phyloP scores from a whole-genome alignment of 2,329 filamentous ascomycete species.

The Sphaerulina populicola region DNA sequence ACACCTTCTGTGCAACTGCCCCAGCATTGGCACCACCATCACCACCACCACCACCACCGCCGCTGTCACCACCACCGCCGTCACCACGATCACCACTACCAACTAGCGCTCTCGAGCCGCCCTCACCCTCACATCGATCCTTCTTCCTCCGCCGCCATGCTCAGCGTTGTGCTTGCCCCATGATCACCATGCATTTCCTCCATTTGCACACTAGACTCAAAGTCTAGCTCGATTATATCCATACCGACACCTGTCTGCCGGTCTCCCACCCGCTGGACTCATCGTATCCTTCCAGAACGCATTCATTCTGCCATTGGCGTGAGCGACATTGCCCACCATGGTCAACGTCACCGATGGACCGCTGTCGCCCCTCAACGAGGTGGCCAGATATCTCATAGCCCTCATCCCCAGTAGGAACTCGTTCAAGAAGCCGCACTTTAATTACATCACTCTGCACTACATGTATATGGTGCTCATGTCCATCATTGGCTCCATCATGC shows the following conservation, averaged over 20 bases:
- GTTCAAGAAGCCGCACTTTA: slow-evolving; percentile 54
- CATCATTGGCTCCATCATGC: slow-evolving; percentile 65
- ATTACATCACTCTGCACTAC: slow-evolving; percentile 77
- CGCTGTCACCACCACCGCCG: too few relatives aligned
- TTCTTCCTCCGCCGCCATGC: background rate
- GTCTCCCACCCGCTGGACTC: background rate
- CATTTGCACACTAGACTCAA: background rate
- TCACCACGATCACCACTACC: background rate
- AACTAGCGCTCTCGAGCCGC: background rate
- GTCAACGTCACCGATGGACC: slow-evolving; percentile 1
- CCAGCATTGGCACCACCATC: too few relatives aligned
- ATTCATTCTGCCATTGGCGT: background rate
- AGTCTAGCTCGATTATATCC: background rate
- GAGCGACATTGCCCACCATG: background rate
- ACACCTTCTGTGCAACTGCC: too few relatives aligned
- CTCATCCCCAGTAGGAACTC: slow-evolving; percentile 14
- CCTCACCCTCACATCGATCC: background rate
- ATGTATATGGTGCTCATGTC: slow-evolving; percentile 69
- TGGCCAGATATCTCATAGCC: slow-evolving; percentile 17
- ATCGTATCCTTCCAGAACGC: background rate
- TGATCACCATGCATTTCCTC: background rate
- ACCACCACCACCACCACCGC: too few relatives aligned
- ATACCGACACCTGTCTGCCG: background rate
- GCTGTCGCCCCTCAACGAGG: slow-evolving; percentile 16
- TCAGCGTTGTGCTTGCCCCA: background rate